A percentile compares a stretch with the other conserved stretches of the same genome.
phyloP scores from a whole-genome alignment of 2,329 filamentous ascomycete species.

The Epichloe hybrida region DNA sequence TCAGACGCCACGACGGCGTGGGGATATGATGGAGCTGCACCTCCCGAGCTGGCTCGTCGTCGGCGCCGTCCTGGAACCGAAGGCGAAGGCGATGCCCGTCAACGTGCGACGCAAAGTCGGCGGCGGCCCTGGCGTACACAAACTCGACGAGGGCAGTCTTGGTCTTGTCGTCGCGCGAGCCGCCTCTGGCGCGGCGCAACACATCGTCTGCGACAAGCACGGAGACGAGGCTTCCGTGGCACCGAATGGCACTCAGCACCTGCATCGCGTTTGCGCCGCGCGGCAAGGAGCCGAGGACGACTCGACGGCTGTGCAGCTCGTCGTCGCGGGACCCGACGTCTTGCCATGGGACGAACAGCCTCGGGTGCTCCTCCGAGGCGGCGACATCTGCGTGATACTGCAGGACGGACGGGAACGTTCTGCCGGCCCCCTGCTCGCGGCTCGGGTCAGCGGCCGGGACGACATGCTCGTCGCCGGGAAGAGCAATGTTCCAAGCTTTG shows the following conservation, averaged over 20 bases:
- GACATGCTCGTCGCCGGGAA: background rate
- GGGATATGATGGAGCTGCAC: conserved; percentile 5
- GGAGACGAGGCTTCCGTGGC: conserved; percentile 6
- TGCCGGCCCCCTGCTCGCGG: background rate
- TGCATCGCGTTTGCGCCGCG: conserved; percentile 3
- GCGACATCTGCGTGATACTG: conserved; percentile 5
- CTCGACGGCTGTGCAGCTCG: conserved; percentile 9
- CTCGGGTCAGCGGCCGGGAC: background rate
- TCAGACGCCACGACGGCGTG: conserved; percentile 4
- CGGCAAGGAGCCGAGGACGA: conserved; percentile 14
- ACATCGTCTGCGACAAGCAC: conserved; percentile 3
- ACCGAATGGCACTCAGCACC: conserved; percentile 9
- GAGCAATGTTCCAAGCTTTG: background rate
- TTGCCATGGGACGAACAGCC: background rate
- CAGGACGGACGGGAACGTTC: background rate
- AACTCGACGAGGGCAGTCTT: conserved; percentile 13
- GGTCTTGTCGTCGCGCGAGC: background rate
- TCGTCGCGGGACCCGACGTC: rapidly evolving
- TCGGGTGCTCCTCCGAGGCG: background rate
- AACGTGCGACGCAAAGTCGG: background rate
- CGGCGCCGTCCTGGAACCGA: background rate
- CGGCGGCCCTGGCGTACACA: background rate
- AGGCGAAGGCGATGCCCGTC: background rate
- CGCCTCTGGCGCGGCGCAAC: background rate
- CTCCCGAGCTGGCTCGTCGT: background rate